These are phyloP conservation scores for Pseudopyrenochaeta lycopersici DNA, from an alignment of 2,329 filamentous ascomycete genomes.

Conservation along the genomic window DNA sequence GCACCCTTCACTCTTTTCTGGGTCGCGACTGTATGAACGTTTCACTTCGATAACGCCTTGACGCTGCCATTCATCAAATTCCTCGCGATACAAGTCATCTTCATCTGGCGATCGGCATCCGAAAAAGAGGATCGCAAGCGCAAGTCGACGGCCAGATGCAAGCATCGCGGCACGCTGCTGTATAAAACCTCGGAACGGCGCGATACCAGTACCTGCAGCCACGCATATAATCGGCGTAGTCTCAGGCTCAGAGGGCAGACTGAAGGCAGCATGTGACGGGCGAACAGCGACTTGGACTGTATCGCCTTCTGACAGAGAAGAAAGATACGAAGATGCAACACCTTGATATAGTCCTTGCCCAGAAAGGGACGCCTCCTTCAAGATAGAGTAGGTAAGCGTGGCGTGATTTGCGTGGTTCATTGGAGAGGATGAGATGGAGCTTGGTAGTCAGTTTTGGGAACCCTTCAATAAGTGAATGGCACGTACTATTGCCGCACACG, in stretches of 20 bases:
- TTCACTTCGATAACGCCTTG: too few relatives aligned
- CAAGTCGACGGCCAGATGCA: too few relatives aligned
- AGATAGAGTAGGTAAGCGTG: conserved; percentile 71
- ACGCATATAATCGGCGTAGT: conserved; percentile 57
- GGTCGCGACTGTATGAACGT: too few relatives aligned
- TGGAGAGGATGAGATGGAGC: conserved; percentile 73
- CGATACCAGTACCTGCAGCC: conserved; percentile 27
- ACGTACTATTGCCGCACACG: conserved; percentile 69
- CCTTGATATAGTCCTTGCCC: conserved; percentile 47
- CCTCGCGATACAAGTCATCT: too few relatives aligned
- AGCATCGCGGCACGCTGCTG: conserved; percentile 28
- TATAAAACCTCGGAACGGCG: conserved; percentile 31
- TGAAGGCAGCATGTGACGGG: conserved; percentile 43
- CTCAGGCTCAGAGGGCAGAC: conserved; percentile 39
- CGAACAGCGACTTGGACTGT: conserved; percentile 41
- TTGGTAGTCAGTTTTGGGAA: neutral
- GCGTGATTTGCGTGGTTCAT: conserved; percentile 39
- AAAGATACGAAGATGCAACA: conserved; percentile 46
- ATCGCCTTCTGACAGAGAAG: conserved; percentile 37
- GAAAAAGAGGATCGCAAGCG: too few relatives aligned
- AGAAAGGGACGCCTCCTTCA: conserved; percentile 50
- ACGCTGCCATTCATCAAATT: too few relatives aligned
- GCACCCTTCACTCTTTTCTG: too few relatives aligned
- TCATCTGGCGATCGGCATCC: too few relatives aligned
- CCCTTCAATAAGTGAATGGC: neutral